Base-by-base conservation (phyloP, 2,329 filamentous ascomycete genomes). In the Neofusicoccum sp. region DNA sequence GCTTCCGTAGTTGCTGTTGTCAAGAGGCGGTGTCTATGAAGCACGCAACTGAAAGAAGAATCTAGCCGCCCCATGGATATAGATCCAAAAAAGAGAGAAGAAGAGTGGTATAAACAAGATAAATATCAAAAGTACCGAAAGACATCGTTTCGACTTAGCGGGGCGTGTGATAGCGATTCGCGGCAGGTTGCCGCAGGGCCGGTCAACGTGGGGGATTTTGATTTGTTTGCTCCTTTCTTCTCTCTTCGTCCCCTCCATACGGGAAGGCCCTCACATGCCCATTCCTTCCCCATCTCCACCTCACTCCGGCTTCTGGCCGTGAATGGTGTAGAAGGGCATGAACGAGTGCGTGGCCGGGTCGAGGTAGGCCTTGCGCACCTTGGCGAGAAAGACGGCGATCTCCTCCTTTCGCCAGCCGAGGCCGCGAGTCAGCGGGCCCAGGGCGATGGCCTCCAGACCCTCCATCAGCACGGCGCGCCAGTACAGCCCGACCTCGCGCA, bases 291-390 rank as follows among this genome's bases (percentile, higher is more conserved):
- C n/a, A n/a, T n/a, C n/a, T 28, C 44, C 28, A 3, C 4, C 14
- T 33, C 11, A 56, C 48, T 60, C 58, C 16, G 82, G 80, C 68
- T 80, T 84, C 69, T 85, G 83, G 14, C 78, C 82, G 65, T 82
- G 84, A 11, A 84, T 73, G 56, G 84, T 76, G 66, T 83, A 78
- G 64, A 84, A 73, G 7, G 82, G 82, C 82, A 85, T 85, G 63
- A 82, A 84, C 78, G 73, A 65, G 80, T 76, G 65, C 6, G 78
- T 81, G 47, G 79, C 31, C 11, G 60, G 62, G 3, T 63, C 60
- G 20, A 62, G 11, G 40, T 63, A 63, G 3, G 62, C 60, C 48
- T 64, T 63, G 14, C 63, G 30, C 38, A 61, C 58, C 11, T 31
- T 34, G 3, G 61, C 63, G 3, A 61, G 34, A 16, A 58, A 63